phyloP scores from a whole-genome alignment of 495 filamentous ascomycete genomes.

The Parachaetomium inaequale region DNA sequence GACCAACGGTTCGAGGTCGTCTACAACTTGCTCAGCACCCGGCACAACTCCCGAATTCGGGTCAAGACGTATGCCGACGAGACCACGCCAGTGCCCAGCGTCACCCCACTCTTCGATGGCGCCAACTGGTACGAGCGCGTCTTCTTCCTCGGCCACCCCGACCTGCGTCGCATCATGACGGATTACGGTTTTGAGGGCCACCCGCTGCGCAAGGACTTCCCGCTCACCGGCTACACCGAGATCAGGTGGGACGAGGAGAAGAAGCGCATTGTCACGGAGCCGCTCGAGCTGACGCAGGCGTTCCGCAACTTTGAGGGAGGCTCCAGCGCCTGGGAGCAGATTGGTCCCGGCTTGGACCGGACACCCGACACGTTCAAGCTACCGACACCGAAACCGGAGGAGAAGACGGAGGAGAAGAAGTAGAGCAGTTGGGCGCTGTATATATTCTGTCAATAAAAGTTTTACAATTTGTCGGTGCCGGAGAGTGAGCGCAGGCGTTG shows the following conservation, averaged over 20 bases:
- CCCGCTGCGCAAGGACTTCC: conserved; percentile 96
- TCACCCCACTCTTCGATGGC: conserved; percentile 82
- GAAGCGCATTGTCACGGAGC: conserved; percentile 98
- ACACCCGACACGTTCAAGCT: conserved; percentile 91
- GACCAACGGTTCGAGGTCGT: conserved; percentile 96
- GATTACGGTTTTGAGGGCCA: conserved; percentile 99
- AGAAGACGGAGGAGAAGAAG: conserved; percentile 91
- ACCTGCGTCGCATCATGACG: conserved; percentile 97
- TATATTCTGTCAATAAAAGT: conserved; percentile 25
- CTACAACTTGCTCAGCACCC: conserved; percentile 93
- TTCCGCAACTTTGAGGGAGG: conserved; percentile 97
- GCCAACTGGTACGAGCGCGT: conserved; percentile 99
- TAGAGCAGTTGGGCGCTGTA: conserved; percentile 42
- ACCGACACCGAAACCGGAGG: conserved; percentile 90
- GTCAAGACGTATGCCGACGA: conserved; percentile 99
- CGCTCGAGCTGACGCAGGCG: conserved; percentile 95
- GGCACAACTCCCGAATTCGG: conserved; percentile 92
- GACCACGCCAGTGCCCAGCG: conserved; percentile 86
- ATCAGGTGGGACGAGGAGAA: conserved; percentile 98
- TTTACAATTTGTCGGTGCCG: conserved; percentile 4
- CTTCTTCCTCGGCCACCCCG: conserved; percentile 92
- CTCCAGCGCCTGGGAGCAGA: conserved; percentile 79
- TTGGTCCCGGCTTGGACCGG: conserved; percentile 74
- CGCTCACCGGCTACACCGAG: conserved; percentile 97
- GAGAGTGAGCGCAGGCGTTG: background rate